These are phyloP conservation scores for Talaromyces funiculosus DNA, from an alignment of 2,329 filamentous ascomycete genomes.

Conservation along the genomic window DNA sequence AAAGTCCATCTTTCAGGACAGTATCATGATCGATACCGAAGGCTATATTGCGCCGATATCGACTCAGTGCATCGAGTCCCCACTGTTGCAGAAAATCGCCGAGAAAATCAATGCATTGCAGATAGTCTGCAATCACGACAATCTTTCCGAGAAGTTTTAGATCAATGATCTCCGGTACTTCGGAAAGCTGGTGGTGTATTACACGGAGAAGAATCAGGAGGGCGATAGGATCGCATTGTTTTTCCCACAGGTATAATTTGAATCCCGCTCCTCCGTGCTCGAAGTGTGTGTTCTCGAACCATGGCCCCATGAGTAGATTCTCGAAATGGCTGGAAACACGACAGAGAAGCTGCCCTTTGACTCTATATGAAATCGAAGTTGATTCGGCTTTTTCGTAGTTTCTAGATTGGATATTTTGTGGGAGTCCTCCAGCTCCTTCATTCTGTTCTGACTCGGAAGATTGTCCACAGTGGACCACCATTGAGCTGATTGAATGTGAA, in stretches of 20 bases:
- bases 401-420: not conserved
- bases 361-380: not conserved
- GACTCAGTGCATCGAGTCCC: not conserved
- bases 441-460: not conserved
- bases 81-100: slow-evolving; percentile 37
- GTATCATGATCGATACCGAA: not conserved
- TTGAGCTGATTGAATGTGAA: not conserved
- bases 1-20: not conserved
- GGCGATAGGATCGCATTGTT: slow-evolving; percentile 28
- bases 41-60: not conserved
- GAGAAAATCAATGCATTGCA: slow-evolving; percentile 40
- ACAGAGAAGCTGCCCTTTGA: not conserved
- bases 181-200: slow-evolving; percentile 40
- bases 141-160: slow-evolving; percentile 43
- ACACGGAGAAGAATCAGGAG: slow-evolving; percentile 42
- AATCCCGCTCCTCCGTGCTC: not conserved
- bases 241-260: not conserved
- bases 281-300: not conserved
- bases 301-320: not conserved
- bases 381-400: not conserved
- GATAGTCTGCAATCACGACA: slow-evolving; percentile 41
- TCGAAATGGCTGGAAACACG: not conserved
- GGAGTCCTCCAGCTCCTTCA: not conserved
- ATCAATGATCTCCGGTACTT: slow-evolving; percentile 34
- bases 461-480: not conserved